Base-by-base conservation (phyloP, 2,329 filamentous ascomycete species). In the Pyrenochaeta sp. region DNA sequence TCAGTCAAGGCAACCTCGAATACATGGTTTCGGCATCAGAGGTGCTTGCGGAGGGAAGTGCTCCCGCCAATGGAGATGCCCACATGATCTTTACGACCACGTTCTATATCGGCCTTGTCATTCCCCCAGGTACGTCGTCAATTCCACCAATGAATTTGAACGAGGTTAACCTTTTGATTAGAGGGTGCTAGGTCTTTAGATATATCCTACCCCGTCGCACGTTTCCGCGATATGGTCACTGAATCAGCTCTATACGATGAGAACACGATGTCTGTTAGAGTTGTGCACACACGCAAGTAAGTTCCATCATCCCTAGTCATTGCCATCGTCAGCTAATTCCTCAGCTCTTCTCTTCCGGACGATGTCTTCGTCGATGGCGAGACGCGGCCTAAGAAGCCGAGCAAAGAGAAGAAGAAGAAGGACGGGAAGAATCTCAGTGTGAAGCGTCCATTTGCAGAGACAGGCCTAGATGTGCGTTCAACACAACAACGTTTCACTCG, bases 361-460 rank as follows among this genome's bases (percentile, higher is more conserved):
- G 93, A 99, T 69, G 85, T 97, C 2, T 99, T 99, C 67, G 81
- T 86, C 34, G 76, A 85, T 17, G 89, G 89, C 61, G 94, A 99
- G 72, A 68, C 60, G 4, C 67, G 71, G 37, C 77, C 77, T 4
- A 63, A 61, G 11, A 74, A 74, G 51, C 61, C 68, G 21, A 72
- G 72, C 57, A 78, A 76, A 60, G 65, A 68, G 31, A 68, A 68
- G 56, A 69, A 65, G 48, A 63, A 65, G 49, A 64, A 60, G 47
- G 51, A 58, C 24, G 38, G 41, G 27, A 67, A 61, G 55, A 54
- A n/a, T n/a, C n/a, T n/a, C n/a, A n/a, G 44, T 46, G 56, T 48
- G 55, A 78, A 78, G 64, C 74, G 75, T 45, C 74, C 65, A 42
- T 69, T 72, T 56, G 60, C 71, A 38, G 71, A 74, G 44, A 71